Conservation (phyloP, 2,329 filamentous ascomycete genomes). For the Fusarium tjaetaba region DNA sequence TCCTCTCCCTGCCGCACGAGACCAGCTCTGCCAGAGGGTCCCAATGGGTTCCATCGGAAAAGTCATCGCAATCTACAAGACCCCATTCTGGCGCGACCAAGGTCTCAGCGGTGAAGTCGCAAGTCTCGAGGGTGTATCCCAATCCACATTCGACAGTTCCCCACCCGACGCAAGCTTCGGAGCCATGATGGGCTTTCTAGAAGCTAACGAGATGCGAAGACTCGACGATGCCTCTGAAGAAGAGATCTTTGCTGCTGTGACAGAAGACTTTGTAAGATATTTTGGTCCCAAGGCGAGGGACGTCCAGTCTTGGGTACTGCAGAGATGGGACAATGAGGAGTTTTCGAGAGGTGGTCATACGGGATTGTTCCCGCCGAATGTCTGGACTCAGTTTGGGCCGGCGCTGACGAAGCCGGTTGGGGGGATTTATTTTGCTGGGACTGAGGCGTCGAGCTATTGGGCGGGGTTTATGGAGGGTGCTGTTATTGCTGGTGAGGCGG, state of each 20-base stretch:
- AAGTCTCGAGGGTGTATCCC: neutral
- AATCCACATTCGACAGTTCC: neutral
- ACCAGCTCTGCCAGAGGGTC: neutral
- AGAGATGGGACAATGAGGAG: neutral
- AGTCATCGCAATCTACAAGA: neutral
- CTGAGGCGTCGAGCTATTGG: neutral
- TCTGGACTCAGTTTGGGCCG: neutral
- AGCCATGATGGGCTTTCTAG: neutral
- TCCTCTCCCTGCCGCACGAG: accelerated
- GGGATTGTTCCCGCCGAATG: neutral
- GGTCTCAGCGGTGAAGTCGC: neutral
- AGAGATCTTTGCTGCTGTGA: neutral
- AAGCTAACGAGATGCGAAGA: neutral
- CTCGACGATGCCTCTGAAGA: neutral
- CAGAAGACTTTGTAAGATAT: neutral
- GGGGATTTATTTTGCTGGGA: neutral
- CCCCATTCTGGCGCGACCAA: neutral
- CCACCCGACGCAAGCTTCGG: neutral
- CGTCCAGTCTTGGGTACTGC: neutral
- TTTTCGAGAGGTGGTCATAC: neutral
- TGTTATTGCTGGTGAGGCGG: neutral
- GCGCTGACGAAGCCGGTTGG: neutral
- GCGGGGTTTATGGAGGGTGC: neutral
- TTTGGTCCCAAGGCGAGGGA: neutral
- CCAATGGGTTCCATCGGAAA: neutral